Evolutionary conservation across 306 rosid species (phyloP).

Genomic region (barrel medic (Medicago truncatula)): MtrunA17r5.0-ANR NC_053049.1:32520501-32521000

Average conservation of each 20-base stretch:
- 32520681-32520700: constrained; percentile 26
- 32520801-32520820: constrained; percentile 24
- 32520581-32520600: constrained; percentile 35
- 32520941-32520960: not conserved
- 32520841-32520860: constrained; percentile 16
- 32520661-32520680: constrained; percentile 87
- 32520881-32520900: constrained; percentile 18
- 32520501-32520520: constrained; percentile 99
- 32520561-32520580: constrained; percentile 39
- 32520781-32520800: constrained; percentile 27
- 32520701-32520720: constrained; percentile 13
- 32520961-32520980: constrained; percentile 16
- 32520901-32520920: not conserved
- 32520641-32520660: constrained; percentile 99
- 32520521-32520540: constrained; percentile 64
- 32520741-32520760: constrained; percentile 17
- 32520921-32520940: not conserved
- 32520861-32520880: constrained; percentile 25
- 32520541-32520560: constrained; percentile 25
- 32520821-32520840: constrained; percentile 11
- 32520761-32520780: constrained; percentile 26
- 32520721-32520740: constrained; percentile 10
- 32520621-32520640: constrained; percentile 99
- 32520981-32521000: constrained; percentile 4
- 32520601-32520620: constrained; percentile 42